Base-by-base conservation (phyloP, 73 alveolate species). In the Uronychia binucleata region DNA sequence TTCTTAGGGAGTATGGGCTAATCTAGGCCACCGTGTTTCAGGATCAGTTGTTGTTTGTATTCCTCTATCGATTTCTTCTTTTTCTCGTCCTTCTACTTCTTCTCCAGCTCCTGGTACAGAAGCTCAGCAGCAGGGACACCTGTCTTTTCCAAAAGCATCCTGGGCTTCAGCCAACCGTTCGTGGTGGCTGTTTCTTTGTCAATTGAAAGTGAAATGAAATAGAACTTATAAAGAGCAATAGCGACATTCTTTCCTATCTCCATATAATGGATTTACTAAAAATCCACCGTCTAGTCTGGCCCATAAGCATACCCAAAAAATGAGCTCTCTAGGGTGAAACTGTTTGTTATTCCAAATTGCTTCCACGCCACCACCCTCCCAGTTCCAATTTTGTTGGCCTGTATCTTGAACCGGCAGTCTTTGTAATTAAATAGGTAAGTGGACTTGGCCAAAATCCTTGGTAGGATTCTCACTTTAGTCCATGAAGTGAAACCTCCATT, bases 361-460 rank as follows among this genome's bases (percentile, higher is more conserved):
- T 88, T 88, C 93, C 96, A 91, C 19, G 81, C 90, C 29, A 85
- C 85, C 25, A 91, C 94, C 77, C 96, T 81, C 14, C 92, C 96
- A 8, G 96, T 91, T 14, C 94, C 92, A 0, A 80, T 8, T 75
- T 86, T 91, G 60, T 90, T 86, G n/a, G 82, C 87, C 32, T 79
- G 80, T 25, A 91, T 76, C 58, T 86, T 91, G 77, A 91, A 91
- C 30, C 88, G 58, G 87, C 94, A 91, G 46, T 91, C 92, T 31
- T 91, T 77, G 1, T 80, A 57, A 77, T 83, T 75, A 77, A 91
- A 91, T 26, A 83, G 82, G 1, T 75, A 74, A 0, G 93, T 75
- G 19, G 29, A 30, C 74, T 82, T 88, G 1, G 92, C 92, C 14
- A 85, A 8, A n/a, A 85, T 79, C 28, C 92, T 33, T 5, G 92